Evolutionary conservation across 495 filamentous ascomycete species (phyloP), one percentile per base, ranked within the genome.

Genomic region (Penicillium tannophilum): DNA sequence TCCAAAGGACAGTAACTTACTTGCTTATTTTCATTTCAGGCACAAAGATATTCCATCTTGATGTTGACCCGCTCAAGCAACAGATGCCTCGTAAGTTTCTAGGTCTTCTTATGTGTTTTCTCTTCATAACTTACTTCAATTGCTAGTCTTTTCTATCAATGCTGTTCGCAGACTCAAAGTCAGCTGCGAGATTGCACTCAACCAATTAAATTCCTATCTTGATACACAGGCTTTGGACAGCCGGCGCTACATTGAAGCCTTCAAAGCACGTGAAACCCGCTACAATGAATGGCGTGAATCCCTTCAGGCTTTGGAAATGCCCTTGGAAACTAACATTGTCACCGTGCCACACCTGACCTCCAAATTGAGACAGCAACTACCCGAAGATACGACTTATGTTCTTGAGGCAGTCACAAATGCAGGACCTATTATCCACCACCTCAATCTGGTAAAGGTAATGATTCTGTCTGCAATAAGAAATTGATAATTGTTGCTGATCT

Each of bases 391-490:
- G n/a, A 88, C 93, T 47, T 93, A 82, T 71, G 85, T 85, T 1
- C 72, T 96, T 52, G 92, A 97, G 76, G 91, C 92, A 3, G 92
- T 97, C 11, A 97, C 91, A 8, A 88, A 89, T 61, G 90, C 92
- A 0, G 70, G 64, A 1, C 82, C 87, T 52, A 86, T 93, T 14
- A 88, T 90, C 36, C 90, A 97, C 56, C 86, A 90, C 39, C 44
- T 67, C 2, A 65, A 65, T 41, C 31, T 67, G 9, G 56, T 59
- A 2, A 48, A 60, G 47, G 65, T 67, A 47, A 31, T 36, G 5
- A 46, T 8, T 26, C 6, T 33, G 20, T 1, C 31, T 26, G 4
- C 9, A 17, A 20, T 12, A 12, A 11, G 4, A 4, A 6, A 1
- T 28, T 46, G 10, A 14, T 12, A 14, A 26, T 26, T n/a, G 14